These are phyloP conservation scores for Suillus discolor DNA, from an alignment of 768 basidiomycete genomes.

Conservation along the genomic window DNA sequence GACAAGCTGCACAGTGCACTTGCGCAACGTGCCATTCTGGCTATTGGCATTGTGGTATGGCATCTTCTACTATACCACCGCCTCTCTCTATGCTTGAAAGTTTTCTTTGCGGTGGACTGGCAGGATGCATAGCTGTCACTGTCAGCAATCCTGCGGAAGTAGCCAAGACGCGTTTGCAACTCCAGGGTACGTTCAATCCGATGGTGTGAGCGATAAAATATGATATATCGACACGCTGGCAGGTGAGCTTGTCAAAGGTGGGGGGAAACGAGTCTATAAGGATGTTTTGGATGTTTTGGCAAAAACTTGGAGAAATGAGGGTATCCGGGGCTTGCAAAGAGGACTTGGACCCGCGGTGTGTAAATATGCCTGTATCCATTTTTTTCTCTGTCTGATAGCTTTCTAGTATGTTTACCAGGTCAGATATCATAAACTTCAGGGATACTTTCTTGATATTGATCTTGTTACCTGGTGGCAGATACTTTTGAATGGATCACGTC, in stretches of 20 bases:
- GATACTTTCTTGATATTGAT: too few relatives aligned
- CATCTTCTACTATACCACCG: slow-evolving; percentile 12
- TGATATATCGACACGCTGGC: too few relatives aligned
- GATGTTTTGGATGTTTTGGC: slow-evolving; percentile 81
- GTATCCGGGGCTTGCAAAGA: slow-evolving; percentile 88
- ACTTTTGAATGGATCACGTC: slow-evolving; percentile 86
- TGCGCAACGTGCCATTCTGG: too few relatives aligned
- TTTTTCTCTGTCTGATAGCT: slow-evolving; percentile 13
- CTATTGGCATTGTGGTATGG: neutral
- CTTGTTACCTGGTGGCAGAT: slow-evolving; percentile 50
- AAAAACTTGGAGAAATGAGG: slow-evolving; percentile 91
- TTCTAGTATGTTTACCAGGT: slow-evolving; percentile 90
- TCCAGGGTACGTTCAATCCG: slow-evolving; percentile 56
- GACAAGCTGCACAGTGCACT: neutral
- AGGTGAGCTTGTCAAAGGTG: slow-evolving; percentile 80
- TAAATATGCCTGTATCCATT: slow-evolving; percentile 13
- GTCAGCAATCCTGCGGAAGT: slow-evolving; percentile 75
- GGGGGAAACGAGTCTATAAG: slow-evolving; percentile 77
- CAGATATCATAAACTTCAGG: slow-evolving; percentile 25
- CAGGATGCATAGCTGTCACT: slow-evolving; percentile 90
- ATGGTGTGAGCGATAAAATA: neutral
- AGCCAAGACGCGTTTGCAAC: slow-evolving; percentile 92
- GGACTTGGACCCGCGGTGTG: slow-evolving; percentile 88
- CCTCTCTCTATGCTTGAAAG: slow-evolving; percentile 71
- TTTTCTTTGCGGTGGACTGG: slow-evolving; percentile 88